These are phyloP conservation scores for Lactarius sanguifluus DNA, from an alignment of 768 basidiomycete species.

Conservation along the genomic window DNA sequence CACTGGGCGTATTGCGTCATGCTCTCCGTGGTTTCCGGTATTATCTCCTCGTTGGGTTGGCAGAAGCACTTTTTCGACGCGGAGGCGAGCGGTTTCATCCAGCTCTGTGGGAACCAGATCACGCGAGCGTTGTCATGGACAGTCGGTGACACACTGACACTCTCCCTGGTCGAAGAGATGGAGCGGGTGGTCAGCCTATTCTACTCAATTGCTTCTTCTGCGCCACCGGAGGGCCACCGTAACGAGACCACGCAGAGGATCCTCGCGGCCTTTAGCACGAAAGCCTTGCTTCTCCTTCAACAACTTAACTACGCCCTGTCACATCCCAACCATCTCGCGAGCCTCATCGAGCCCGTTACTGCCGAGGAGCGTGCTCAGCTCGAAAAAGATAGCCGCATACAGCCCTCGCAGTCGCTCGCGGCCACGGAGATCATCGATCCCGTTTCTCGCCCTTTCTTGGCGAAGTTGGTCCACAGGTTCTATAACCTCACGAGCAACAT, in stretches of 20 bases:
- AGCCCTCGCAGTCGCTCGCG: slow-evolving; percentile 36
- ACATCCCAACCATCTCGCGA: slow-evolving; percentile 86
- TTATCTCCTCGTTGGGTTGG: slow-evolving; percentile 60
- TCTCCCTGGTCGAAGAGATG: slow-evolving; percentile 78
- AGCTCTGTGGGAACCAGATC: slow-evolving; percentile 82
- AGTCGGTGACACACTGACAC: slow-evolving; percentile 71
- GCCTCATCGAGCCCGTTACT: slow-evolving; percentile 76
- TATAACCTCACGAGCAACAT: slow-evolving; percentile 71
- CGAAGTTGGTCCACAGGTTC: slow-evolving; percentile 68
- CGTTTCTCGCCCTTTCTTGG: slow-evolving; percentile 67
- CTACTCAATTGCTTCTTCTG: slow-evolving; percentile 64
- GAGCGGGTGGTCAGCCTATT: slow-evolving; percentile 79
- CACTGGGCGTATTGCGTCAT: slow-evolving; percentile 84
- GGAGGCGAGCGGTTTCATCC: slow-evolving; percentile 83
- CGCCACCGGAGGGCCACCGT: slow-evolving; percentile 45
- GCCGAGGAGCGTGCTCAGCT: slow-evolving; percentile 67
- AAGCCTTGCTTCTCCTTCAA: slow-evolving; percentile 73
- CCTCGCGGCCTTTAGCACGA: slow-evolving; percentile 64
- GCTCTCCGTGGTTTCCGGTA: slow-evolving; percentile 74
- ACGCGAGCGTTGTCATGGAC: slow-evolving; percentile 78
- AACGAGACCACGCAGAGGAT: slow-evolving; percentile 60
- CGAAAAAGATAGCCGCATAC: slow-evolving; percentile 53
- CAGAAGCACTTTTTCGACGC: slow-evolving; percentile 78
- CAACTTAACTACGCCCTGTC: slow-evolving; percentile 88
- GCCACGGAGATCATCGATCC: slow-evolving; percentile 55